A percentile compares a stretch with the other conserved stretches of the same genome.
Conservation (phyloP, 2,329 filamentous ascomycete genomes). For the Sarocladiaceae sp. region DNA sequence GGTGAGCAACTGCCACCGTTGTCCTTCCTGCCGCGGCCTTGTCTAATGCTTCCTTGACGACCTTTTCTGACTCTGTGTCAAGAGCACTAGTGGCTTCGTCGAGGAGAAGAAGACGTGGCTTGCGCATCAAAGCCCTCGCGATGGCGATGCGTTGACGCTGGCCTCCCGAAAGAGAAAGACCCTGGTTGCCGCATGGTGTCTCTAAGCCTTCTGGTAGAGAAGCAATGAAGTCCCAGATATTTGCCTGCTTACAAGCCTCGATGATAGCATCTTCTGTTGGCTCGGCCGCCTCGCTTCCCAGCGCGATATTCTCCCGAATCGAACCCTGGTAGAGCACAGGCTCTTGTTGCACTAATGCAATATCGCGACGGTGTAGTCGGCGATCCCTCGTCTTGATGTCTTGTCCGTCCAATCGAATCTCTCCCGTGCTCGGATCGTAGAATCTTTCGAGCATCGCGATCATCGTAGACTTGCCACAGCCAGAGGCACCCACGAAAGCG, state of each 20-base stretch:
- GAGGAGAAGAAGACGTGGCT: slow-evolving; percentile 62
- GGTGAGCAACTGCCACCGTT: slow-evolving; percentile 63
- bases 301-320: slow-evolving; percentile 50
- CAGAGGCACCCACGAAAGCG: slow-evolving; percentile 53
- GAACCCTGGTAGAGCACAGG: slow-evolving; percentile 42
- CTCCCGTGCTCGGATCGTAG: slow-evolving; percentile 30
- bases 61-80: slow-evolving; percentile 61
- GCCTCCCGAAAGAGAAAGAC: slow-evolving; percentile 66
- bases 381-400: slow-evolving; percentile 26
- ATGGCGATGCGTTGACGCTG: slow-evolving; percentile 72
- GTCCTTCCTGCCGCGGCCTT: slow-evolving; percentile 35
- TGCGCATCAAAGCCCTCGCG: slow-evolving; percentile 64
- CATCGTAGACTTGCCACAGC: slow-evolving; percentile 58
- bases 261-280: slow-evolving; percentile 35
- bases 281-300: slow-evolving; percentile 19
- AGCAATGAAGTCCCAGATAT: slow-evolving; percentile 51
- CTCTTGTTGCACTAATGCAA: slow-evolving; percentile 38
- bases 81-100: slow-evolving; percentile 67
- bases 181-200: slow-evolving; percentile 62
- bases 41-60: slow-evolving; percentile 61
- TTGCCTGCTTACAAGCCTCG: slow-evolving; percentile 48
- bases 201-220: slow-evolving; percentile 56
- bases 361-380: slow-evolving; percentile 26
- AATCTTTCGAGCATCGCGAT: slow-evolving; percentile 47
- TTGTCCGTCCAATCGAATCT: slow-evolving; percentile 22